Evolutionary conservation across 495 filamentous ascomycete species (phyloP), one percentile per base, ranked within the genome.

Genomic region (Elaphomyces granulatus): DNA sequence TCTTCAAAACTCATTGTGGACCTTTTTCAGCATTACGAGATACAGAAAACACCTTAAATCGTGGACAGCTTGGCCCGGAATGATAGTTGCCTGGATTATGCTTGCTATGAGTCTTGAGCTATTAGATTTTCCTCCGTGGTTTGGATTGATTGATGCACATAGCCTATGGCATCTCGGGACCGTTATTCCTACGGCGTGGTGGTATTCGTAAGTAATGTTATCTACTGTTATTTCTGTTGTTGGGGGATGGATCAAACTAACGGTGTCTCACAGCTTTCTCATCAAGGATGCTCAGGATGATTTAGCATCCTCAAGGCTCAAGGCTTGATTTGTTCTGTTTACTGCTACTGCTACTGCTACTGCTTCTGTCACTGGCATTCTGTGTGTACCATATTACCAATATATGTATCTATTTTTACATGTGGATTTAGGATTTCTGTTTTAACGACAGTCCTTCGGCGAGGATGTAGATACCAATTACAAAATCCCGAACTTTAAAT

Each of bases 131-230:
- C 75, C 92, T 41, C 90, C 90, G 2, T 64, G 83, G 49, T 70
- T 75, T 64, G 83, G 81, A 10, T 74, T 78, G 50, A 53, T 98
- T 30, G 90, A 98, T 71, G 90, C 90, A 15, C 90, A 98, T 69
- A 87, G 83, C 48, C 59, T 98, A 42, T 98, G 90, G 90, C 90
- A 98, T 72, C 55, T 90, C 42, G 84, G 83, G 28, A 98, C 90
- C 1, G 87, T 98, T 34, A 71, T 72, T 37, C 90, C 90, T 20
- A 83, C 87, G 4, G 67, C 88, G 30, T 75, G 88, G 72, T 96
- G 84, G 82, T 98, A 98, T 55, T 82, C 81, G 90, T 96, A 63
- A 72, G 87, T 77, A 38, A 30, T 43, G 31, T 40, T n/a, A 21
- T 38, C 30, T 17, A 9, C 18, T 31, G 23, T 44, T n/a, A 28